These are phyloP conservation scores for Gossypium rotundifolium DNA, from an alignment of 345 rosid species.

Conservation along the genomic window DNA sequence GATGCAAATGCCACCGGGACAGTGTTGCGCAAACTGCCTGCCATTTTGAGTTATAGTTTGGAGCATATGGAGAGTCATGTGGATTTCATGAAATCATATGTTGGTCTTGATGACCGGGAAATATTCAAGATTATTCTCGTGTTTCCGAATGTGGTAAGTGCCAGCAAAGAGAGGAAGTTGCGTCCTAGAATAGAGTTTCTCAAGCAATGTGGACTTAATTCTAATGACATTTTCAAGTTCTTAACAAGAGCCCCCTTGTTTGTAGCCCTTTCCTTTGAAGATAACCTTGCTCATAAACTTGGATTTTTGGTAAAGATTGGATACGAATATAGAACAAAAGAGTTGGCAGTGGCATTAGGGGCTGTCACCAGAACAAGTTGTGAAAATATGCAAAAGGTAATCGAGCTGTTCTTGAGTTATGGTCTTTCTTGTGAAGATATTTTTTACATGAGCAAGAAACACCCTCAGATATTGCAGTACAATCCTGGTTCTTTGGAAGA, in stretches of 20 bases:
- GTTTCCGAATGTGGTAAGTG: slow-evolving; percentile 57
- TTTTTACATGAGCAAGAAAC: slow-evolving; percentile 68
- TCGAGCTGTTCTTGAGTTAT: slow-evolving; percentile 51
- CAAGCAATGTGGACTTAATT: slow-evolving; percentile 57
- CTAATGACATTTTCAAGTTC: slow-evolving; percentile 61
- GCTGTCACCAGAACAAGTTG: slow-evolving; percentile 75
- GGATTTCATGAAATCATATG: slow-evolving; percentile 54
- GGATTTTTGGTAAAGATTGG: slow-evolving; percentile 70
- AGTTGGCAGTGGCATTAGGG: slow-evolving; percentile 56
- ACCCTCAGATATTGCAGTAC: slow-evolving; percentile 72
- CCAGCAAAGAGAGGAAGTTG: slow-evolving; percentile 65
- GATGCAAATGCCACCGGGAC: slow-evolving; percentile 50
- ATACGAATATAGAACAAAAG: slow-evolving; percentile 48
- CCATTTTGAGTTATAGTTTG: slow-evolving; percentile 45
- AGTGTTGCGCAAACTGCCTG: slow-evolving; percentile 54
- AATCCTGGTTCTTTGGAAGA: slow-evolving; percentile 46
- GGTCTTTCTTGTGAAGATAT: slow-evolving; percentile 54
- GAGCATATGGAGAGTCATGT: slow-evolving; percentile 52
- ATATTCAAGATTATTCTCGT: slow-evolving; percentile 60
- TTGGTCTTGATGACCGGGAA: slow-evolving; percentile 50
- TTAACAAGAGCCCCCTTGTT: slow-evolving; percentile 64
- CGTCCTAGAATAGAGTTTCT: slow-evolving; percentile 58
- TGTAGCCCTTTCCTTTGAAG: slow-evolving; percentile 53
- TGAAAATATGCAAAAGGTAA: slow-evolving; percentile 69
- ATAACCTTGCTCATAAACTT: slow-evolving; percentile 51